These are phyloP conservation scores for Botrytis hyacinthi DNA, from an alignment of 2,329 filamentous ascomycete species.

Conservation along the genomic window DNA sequence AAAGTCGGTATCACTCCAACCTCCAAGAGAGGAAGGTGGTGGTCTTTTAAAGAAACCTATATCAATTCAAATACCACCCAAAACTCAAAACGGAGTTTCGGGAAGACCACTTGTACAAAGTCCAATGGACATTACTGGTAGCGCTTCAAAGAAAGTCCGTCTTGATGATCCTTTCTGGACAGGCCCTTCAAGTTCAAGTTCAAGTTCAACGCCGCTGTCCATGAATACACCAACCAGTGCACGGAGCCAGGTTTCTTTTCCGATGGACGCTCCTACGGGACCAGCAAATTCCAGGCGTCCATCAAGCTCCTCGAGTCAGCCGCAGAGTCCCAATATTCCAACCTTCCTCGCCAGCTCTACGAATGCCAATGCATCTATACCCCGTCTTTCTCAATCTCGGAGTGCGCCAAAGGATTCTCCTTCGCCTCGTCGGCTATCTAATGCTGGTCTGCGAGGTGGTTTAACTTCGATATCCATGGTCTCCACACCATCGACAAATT, in stretches of 20 bases:
- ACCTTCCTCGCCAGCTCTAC: background rate
- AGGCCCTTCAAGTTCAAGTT: background rate
- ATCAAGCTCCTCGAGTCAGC: background rate
- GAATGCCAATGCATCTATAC: background rate
- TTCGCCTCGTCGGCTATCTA: background rate
- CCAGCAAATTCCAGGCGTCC: background rate
- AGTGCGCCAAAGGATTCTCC: background rate
- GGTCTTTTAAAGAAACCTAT: no score
- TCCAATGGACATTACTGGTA: background rate
- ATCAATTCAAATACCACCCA: background rate
- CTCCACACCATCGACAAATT: background rate
- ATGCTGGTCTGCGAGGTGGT: background rate
- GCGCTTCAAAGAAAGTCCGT: background rate
- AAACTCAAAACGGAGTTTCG: background rate
- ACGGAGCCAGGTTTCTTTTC: background rate
- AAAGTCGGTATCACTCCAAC: background rate
- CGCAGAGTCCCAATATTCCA: background rate
- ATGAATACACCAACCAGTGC: background rate
- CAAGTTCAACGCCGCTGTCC: background rate
- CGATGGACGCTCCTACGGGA: background rate
- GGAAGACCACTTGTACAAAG: background rate
- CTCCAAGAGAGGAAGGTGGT: background rate
- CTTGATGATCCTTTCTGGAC: background rate
- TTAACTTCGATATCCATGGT: background rate
- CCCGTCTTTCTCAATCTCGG: background rate